phyloP scores from a whole-genome alignment of 2,329 filamentous ascomycete genomes.

The Coniochaeta ligniaria region DNA sequence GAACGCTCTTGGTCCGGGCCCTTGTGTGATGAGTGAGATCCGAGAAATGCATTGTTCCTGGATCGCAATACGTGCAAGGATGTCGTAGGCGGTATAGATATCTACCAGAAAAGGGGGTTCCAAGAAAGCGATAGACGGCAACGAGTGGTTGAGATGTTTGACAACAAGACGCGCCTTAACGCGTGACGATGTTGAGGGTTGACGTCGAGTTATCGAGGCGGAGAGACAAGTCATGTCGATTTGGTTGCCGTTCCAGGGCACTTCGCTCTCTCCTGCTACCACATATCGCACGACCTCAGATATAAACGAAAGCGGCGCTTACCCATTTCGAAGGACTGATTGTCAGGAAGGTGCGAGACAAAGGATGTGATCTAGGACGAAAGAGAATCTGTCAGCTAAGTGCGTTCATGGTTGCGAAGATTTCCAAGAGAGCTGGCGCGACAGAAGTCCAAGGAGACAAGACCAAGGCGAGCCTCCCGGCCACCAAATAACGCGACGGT shows the following conservation, averaged over 20 bases:
- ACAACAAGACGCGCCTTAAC: conserved; percentile 19
- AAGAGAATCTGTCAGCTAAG: not conserved
- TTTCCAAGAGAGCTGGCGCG: not conserved
- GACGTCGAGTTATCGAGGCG: not conserved
- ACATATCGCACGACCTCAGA: not conserved
- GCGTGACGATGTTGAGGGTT: not conserved
- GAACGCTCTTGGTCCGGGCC: conserved; percentile 39
- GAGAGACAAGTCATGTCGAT: conserved; percentile 1
- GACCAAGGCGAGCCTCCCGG: not conserved
- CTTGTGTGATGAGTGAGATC: conserved; percentile 35
- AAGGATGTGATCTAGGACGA: not conserved
- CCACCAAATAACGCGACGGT: not conserved
- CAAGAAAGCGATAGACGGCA: conserved; percentile 25
- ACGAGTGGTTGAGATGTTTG: conserved; percentile 28
- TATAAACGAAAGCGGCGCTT: conserved; percentile 27
- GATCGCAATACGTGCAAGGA: not conserved
- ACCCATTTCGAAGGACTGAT: conserved; percentile 33
- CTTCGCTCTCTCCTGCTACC: conserved; percentile 3
- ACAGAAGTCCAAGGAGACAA: not conserved
- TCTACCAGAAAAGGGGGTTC: conserved; percentile 23
- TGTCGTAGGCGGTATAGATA: not conserved
- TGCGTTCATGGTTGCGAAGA: not conserved
- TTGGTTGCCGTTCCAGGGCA: conserved; percentile 4
- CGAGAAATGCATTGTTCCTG: conserved; percentile 28
- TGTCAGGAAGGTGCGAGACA: conserved; percentile 13